phyloP scores from a whole-genome alignment of 2,329 filamentous ascomycete genomes.

The Verticillium tricorpus region DNA sequence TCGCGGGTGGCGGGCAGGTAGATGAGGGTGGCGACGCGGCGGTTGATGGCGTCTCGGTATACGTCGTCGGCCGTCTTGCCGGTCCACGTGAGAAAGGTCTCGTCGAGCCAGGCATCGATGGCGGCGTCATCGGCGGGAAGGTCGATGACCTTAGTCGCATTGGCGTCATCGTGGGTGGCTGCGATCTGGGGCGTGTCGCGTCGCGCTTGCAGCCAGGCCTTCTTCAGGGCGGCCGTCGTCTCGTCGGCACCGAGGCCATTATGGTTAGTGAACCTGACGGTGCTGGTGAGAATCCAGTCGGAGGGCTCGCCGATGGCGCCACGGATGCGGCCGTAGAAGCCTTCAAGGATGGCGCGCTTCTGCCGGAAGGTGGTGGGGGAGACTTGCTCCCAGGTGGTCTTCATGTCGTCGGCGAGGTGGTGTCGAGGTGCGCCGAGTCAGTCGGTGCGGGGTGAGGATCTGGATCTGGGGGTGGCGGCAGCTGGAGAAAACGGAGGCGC shows the following conservation, averaged over 20 bases:
- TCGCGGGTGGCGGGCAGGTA: neutral
- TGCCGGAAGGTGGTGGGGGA: neutral
- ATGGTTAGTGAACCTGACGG: neutral
- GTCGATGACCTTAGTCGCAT: neutral
- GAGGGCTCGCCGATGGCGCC: neutral
- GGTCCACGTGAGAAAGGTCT: neutral
- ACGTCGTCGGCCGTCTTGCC: neutral
- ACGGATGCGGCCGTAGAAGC: neutral
- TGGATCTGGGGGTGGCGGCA: neutral
- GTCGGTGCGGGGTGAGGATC: neutral
- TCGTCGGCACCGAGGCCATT: neutral
- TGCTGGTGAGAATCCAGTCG: neutral
- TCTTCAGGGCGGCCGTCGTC: neutral
- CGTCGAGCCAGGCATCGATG: neutral
- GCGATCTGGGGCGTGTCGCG: neutral
- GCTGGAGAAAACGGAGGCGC: neutral
- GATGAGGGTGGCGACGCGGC: neutral
- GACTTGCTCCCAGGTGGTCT: neutral
- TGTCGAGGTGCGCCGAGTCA: neutral
- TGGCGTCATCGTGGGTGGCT: neutral
- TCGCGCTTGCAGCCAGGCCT: neutral
- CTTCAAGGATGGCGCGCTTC: neutral
- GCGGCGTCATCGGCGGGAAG: neutral
- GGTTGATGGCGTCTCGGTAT: neutral
- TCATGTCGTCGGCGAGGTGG: neutral